phyloP scores from a whole-genome alignment of 2,329 filamentous ascomycete genomes.

The Phoma sp. region DNA sequence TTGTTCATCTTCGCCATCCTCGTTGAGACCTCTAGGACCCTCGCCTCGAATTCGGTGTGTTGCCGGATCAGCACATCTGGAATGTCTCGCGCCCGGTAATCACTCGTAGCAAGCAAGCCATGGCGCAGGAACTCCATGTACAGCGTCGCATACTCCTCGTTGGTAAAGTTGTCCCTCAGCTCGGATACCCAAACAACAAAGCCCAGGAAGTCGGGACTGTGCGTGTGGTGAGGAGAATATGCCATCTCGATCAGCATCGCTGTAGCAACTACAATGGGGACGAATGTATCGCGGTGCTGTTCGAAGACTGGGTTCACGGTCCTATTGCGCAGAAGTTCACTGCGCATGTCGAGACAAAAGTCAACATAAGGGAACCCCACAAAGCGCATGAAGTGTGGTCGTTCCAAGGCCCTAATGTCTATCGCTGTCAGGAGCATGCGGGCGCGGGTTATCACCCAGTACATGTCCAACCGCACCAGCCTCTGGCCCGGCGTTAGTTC shows the following conservation, averaged over 20 bases:
- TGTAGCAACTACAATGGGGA: not conserved
- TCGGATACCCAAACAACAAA: not conserved
- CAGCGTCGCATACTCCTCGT: not conserved
- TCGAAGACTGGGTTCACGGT: not conserved
- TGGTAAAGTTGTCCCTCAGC: not conserved
- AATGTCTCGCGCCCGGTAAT: too few relatives aligned
- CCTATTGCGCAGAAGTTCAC: not conserved
- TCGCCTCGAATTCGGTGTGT: not conserved
- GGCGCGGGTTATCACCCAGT: too few relatives aligned
- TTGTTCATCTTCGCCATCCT: too few relatives aligned
- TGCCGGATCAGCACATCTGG: too few relatives aligned
- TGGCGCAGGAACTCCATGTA: not conserved
- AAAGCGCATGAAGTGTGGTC: too few relatives aligned
- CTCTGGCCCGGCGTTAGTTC: not conserved
- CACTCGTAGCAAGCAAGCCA: too few relatives aligned
- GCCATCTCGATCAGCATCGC: not conserved
- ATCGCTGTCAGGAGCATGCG: not conserved
- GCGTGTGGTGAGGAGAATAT: not conserved
- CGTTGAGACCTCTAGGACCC: not conserved
- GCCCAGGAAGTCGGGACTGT: not conserved
- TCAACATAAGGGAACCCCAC: too few relatives aligned
- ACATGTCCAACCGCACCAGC: not conserved
- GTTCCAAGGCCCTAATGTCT: not conserved
- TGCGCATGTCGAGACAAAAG: not conserved
- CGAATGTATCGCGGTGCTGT: not conserved